Percentiles rank a stretch among this genome's conserved stretches.
Evolutionary conservation across 495 filamentous ascomycete species (phyloP).

Genomic region (Podospora tetraspora): DNA sequence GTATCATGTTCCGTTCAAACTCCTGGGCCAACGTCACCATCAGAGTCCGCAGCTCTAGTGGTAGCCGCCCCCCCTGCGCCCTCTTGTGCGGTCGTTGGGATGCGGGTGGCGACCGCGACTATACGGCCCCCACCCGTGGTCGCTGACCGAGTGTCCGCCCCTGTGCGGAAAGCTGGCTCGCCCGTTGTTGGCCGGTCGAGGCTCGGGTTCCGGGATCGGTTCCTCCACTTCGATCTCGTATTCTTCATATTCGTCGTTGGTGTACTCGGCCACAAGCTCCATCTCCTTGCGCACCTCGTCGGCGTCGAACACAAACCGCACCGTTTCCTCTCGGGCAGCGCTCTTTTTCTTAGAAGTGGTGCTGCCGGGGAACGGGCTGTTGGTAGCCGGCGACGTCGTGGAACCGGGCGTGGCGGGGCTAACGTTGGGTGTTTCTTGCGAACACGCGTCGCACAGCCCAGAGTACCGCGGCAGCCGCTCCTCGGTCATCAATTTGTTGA

Average conservation of each 20-base stretch:
- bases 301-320: slow-evolving; percentile 86
- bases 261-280: slow-evolving; percentile 58
- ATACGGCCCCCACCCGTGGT: slow-evolving; percentile 27
- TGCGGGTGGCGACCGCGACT: slow-evolving; percentile 19
- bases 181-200: slow-evolving; percentile 25
- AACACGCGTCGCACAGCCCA: slow-evolving; percentile 41
- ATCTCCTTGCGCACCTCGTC: slow-evolving; percentile 68
- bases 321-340: slow-evolving; percentile 66
- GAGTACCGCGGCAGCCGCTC: slow-evolving; percentile 32
- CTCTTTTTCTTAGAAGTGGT: slow-evolving; percentile 39
- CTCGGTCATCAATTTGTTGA: slow-evolving; percentile 67
- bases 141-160: slow-evolving; percentile 13
- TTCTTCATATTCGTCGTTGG: slow-evolving; percentile 74
- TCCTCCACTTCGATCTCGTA: slow-evolving; percentile 62
- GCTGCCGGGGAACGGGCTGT: slow-evolving; percentile 26
- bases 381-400: slow-evolving; percentile 36
- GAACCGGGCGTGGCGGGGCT: slow-evolving; percentile 33
- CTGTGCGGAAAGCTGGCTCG: slow-evolving; percentile 10
- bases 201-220: slow-evolving; percentile 31
- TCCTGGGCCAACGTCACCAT: background rate
- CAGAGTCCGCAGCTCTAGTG: background rate
- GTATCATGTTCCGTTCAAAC: background rate
- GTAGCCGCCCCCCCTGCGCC: background rate
- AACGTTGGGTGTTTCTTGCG: slow-evolving; percentile 30
- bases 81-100: background rate